Percentiles rank a stretch among this genome's conserved stretches.
Evolutionary conservation across 177 flowering plant species (phyloP).

Genomic region (Vitis hybrid): DNA sequence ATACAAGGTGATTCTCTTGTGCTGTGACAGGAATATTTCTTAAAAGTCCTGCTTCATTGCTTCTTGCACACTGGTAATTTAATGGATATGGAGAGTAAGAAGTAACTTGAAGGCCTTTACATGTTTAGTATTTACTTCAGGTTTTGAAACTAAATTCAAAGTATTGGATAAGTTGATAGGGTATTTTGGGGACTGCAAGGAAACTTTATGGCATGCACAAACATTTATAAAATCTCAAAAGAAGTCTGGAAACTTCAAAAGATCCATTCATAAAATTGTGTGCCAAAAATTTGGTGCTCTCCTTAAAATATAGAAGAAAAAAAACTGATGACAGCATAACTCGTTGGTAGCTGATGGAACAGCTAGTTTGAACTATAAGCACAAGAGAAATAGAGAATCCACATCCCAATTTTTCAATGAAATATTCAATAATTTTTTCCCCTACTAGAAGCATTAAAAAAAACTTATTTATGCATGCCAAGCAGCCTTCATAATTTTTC

Average conservation of each 20-base stretch:
- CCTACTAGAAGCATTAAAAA: background rate
- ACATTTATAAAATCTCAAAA: background rate
- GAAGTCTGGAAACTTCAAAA: background rate
- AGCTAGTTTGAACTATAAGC: background rate
- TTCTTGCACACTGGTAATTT: no score
- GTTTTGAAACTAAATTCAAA: background rate
- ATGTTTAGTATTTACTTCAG: background rate
- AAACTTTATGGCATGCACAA: background rate
- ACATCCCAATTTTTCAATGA: background rate
- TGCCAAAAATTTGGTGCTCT: background rate
- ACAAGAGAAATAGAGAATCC: background rate
- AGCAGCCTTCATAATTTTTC: background rate
- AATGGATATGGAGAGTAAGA: no score
- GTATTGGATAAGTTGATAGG: background rate
- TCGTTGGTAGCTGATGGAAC: background rate
- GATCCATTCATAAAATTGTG: background rate
- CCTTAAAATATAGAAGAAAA: background rate
- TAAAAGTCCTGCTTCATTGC: no score
- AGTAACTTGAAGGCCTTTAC: no score
- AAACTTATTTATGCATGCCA: background rate
- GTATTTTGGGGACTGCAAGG: no score
- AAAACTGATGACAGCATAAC: background rate
- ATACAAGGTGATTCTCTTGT: no score
- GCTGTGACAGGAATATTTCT: no score
- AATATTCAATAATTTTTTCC: background rate